These are phyloP conservation scores for Cutaneotrichosporon sp. DNA, from an alignment of 1,284 basidiomycete species.

Conservation along the genomic window DNA sequence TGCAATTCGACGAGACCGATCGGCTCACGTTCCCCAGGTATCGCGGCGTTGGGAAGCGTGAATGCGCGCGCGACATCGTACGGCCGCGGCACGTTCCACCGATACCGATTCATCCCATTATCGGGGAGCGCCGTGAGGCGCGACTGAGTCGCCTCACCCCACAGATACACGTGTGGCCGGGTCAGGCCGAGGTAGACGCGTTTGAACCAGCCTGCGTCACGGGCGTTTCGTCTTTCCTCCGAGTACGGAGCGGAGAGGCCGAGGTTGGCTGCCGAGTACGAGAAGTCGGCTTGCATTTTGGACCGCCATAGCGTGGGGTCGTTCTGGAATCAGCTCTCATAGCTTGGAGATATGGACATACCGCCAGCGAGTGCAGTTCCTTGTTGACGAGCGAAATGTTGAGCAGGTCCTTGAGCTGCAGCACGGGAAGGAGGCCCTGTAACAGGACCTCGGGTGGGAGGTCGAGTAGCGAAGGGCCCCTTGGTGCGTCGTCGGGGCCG, in stretches of 20 bases:
- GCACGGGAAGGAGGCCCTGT: constrained; percentile 66
- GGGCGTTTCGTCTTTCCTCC: constrained; percentile 1
- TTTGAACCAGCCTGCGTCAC: constrained; percentile 62
- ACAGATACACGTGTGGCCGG: constrained; percentile 66
- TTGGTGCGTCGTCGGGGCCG: background rate
- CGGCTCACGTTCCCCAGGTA: background rate
- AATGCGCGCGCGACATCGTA: constrained; percentile 7
- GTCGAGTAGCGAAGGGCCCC: constrained; percentile 11
- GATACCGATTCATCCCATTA: background rate
- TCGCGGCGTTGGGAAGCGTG: background rate
- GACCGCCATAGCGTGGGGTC: constrained; percentile 78
- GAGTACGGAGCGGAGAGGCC: constrained; percentile 22
- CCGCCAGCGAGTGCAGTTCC: constrained; percentile 32
- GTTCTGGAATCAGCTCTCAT: constrained; percentile 46
- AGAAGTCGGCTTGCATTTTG: constrained; percentile 70
- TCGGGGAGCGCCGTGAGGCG: constrained; percentile 25
- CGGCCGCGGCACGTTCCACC: background rate
- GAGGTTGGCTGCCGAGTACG: constrained; percentile 60
- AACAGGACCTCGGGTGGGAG: constrained; percentile 64
- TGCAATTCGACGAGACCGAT: constrained; percentile 66
- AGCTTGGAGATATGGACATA: constrained; percentile 57
- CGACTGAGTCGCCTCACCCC: constrained; percentile 63
- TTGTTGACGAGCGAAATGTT: constrained; percentile 53
- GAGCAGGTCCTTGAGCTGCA: constrained; percentile 63
- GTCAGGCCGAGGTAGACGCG: constrained; percentile 70